Base-by-base conservation (phyloP, 1,139 yeast genomes). In the Kodamaea sp. region DNA sequence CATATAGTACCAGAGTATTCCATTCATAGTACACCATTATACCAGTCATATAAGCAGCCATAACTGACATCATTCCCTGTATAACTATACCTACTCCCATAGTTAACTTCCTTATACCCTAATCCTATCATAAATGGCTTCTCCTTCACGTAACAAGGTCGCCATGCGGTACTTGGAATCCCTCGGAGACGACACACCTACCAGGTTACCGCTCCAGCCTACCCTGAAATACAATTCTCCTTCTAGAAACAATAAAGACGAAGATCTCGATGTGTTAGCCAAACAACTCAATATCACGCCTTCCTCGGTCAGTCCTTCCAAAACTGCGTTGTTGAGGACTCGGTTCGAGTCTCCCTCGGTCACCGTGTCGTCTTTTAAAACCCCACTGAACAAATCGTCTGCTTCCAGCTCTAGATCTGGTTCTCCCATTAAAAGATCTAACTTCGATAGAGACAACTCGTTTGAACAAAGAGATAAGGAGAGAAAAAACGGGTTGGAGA, bases 301-400 rank as follows among this genome's bases (percentile, higher is more conserved):
- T 1, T 28, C 48, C 2, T 31, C 50, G 4, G 15, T 22, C 26
- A 50, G 58, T 19, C 63, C 68, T 5, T 48, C 61, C 14, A 63
- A 58, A 33, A 55, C 60, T 2, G 59, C 57, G 3, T 45, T 63
- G 18, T 48, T 67, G 12, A 51, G 66, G 28, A 48, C 66, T n/a
- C 57, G 60, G 29, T 70, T 62, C 41, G 74, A 68, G 37, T 59
- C 73, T 0, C 72, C 73, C 2, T 67, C 73, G 7, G 76, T 68
- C 1, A 70, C 75, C 0, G 70, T 70, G 2, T 62, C 71, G 1
- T 61, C 73, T 2, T 70, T 70, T 51, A 69, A 68, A 46, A 52
- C 59, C 8, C 63, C 68, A 4, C 54, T 44, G 39, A 55, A 46
- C 34, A 51, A 51, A 8, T 43, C 51, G 7, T 43, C 54, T 12